These are phyloP conservation scores for Oryza rufipogon DNA, from an alignment of 176 grass and related monocot genomes.

Conservation along the genomic window DNA sequence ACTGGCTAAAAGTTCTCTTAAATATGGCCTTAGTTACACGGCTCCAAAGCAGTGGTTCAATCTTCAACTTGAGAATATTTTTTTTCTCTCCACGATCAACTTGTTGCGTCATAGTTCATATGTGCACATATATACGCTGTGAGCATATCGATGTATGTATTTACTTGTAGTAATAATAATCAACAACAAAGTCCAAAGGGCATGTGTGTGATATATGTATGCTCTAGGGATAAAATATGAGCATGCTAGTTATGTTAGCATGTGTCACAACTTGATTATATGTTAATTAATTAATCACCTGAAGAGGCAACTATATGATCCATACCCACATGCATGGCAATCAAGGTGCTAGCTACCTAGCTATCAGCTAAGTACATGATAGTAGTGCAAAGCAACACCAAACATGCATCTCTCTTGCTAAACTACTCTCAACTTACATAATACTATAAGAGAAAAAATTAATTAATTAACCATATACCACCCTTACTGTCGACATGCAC, in stretches of 20 bases:
- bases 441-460: background rate
- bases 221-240: background rate
- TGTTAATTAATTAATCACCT: background rate
- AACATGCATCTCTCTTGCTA: background rate
- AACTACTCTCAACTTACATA: background rate
- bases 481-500: background rate
- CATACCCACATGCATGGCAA: background rate
- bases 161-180: no score
- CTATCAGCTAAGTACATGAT: background rate
- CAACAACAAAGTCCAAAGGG: no score
- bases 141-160: no score
- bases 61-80: no score
- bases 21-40: no score
- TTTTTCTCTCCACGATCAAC: no score
- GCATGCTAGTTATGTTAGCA: background rate
- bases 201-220: no score
- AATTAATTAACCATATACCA: background rate
- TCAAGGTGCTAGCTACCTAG: background rate
- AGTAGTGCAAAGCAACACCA: background rate
- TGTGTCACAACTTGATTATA: background rate
- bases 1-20: no score
- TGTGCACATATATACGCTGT: no score
- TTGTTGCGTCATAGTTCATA: no score
- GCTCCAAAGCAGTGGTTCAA: no score
- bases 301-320: background rate